Conservation (phyloP, 2,329 filamentous ascomycete genomes). For the Penicillium sclerotigenum region DNA sequence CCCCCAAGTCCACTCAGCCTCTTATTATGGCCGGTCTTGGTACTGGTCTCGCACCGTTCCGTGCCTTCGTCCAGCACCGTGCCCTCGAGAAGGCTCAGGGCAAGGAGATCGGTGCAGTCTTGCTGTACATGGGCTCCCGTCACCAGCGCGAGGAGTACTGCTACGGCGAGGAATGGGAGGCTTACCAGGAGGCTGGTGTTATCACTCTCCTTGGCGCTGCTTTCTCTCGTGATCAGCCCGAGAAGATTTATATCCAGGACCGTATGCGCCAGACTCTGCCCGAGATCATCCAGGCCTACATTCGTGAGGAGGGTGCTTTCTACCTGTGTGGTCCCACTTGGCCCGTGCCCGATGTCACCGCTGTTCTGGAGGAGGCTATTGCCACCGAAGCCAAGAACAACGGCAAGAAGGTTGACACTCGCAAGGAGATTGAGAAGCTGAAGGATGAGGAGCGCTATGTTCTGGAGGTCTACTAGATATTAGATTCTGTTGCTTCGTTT, state of each 20-base stretch:
- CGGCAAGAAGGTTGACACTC: slow-evolving; percentile 74
- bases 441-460: slow-evolving; percentile 96
- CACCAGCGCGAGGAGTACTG: slow-evolving; percentile 98
- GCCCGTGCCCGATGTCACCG: slow-evolving; percentile 95
- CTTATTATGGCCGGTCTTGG: slow-evolving; percentile 99
- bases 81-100: slow-evolving; percentile 97
- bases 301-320: slow-evolving; percentile 84
- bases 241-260: slow-evolving; percentile 99
- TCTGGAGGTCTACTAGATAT: slow-evolving; percentile 87
- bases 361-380: slow-evolving; percentile 90
- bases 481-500: neutral
- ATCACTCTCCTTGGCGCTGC: slow-evolving; percentile 90
- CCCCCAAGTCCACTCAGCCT: slow-evolving; percentile 77
- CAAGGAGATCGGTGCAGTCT: slow-evolving; percentile 86
- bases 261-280: slow-evolving; percentile 85
- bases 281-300: slow-evolving; percentile 81
- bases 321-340: slow-evolving; percentile 98
- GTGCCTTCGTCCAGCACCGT: slow-evolving; percentile 96
- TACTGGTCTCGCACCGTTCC: slow-evolving; percentile 97
- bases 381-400: slow-evolving; percentile 65
- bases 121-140: slow-evolving; percentile 94
- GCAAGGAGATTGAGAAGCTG: slow-evolving; percentile 91
- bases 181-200: slow-evolving; percentile 90
- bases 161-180: slow-evolving; percentile 99
- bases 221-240: slow-evolving; percentile 92